These are phyloP conservation scores for Aspergillus oerlinghausenensis DNA, from an alignment of 2,329 filamentous ascomycete species.

Conservation along the genomic window DNA sequence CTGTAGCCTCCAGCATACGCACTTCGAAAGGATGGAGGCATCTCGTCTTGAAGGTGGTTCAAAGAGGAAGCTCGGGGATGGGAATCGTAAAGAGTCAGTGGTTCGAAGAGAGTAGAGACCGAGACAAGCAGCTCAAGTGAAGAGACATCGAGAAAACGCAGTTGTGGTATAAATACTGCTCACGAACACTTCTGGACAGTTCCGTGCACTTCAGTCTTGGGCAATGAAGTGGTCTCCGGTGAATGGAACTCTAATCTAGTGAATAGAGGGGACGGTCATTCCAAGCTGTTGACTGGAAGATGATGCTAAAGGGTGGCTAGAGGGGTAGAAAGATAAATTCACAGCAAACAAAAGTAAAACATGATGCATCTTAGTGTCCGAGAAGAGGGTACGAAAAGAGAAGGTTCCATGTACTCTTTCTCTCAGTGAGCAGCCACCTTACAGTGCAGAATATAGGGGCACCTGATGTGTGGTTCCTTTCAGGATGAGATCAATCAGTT, in stretches of 20 bases:
- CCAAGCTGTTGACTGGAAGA: background rate
- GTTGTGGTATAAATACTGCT: background rate
- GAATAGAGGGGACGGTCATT: background rate
- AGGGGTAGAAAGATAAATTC: background rate
- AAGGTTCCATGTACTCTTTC: background rate
- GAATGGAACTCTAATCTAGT: background rate
- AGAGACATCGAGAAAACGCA: background rate
- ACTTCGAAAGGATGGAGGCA: constrained; percentile 13
- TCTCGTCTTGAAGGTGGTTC: background rate
- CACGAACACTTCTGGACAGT: background rate
- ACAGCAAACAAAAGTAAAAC: background rate
- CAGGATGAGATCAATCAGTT: background rate
- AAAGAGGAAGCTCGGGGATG: background rate
- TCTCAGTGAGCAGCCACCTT: background rate
- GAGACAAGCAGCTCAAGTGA: background rate
- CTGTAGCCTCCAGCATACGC: constrained; percentile 24
- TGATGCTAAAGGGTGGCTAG: background rate
- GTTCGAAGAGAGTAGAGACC: background rate
- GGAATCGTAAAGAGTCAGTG: background rate
- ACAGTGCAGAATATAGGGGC: background rate
- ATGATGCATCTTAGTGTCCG: background rate
- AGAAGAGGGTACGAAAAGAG: background rate
- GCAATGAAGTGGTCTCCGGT: background rate
- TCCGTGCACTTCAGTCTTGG: background rate
- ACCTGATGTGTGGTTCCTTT: background rate